Conservation (phyloP, 257 asterid species). For the Hygrophila difformis region DNA sequence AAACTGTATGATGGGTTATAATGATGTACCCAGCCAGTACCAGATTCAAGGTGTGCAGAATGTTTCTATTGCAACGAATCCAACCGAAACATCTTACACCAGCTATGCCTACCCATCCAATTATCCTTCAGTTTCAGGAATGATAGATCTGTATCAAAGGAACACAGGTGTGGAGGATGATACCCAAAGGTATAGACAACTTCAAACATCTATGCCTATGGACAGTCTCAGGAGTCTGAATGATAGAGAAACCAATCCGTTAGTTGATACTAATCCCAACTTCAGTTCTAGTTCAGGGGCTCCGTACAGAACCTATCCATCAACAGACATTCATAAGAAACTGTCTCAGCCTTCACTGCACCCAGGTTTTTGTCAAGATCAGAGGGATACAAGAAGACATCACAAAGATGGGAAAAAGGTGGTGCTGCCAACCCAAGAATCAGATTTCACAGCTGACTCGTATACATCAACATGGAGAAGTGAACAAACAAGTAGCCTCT, state of each 20-base stretch:
- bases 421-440: constrained; percentile 22
- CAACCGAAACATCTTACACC: constrained; percentile 6
- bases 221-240: neutral
- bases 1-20: constrained; percentile 13
- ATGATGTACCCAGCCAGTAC: constrained; percentile 3
- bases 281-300: neutral
- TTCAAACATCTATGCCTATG: constrained; percentile 1
- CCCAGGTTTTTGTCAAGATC: constrained; percentile 5
- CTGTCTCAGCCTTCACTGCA: constrained; percentile 5
- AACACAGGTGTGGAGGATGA: constrained; percentile 1
- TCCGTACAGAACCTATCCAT: constrained; percentile 11
- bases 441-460: constrained; percentile 30
- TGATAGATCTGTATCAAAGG: constrained; percentile 14
- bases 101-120: constrained; percentile 8
- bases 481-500: constrained; percentile 21
- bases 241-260: neutral
- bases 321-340: neutral
- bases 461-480: constrained; percentile 29
- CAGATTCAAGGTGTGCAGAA: neutral
- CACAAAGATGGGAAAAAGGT: constrained; percentile 14
- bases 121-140: constrained; percentile 9
- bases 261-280: constrained; percentile 10
- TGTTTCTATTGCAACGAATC: constrained; percentile 5
- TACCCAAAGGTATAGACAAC: neutral
- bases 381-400: neutral